Evolutionary conservation across 139 green algal species (phyloP).

Genomic region (Chlorella ohadii): DNA sequence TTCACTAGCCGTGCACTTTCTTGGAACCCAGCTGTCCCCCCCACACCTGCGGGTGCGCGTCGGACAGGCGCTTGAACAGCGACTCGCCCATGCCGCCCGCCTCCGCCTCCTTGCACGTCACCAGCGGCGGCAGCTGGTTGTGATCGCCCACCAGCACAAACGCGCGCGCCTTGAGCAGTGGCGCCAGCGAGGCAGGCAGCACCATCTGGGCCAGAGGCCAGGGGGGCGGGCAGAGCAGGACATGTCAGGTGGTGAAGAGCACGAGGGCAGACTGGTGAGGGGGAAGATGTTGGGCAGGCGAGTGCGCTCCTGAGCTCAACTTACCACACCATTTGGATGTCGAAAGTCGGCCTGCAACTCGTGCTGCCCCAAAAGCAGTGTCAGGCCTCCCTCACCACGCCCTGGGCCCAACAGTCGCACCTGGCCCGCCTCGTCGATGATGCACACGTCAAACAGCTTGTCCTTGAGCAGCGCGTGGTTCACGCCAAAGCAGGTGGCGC

Average conservation of each 20-base stretch:
- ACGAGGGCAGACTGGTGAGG: no score
- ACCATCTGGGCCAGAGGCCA: constrained; percentile 34
- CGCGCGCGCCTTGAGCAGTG: constrained; percentile 69
- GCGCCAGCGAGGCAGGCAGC: constrained; percentile 48
- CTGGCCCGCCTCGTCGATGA: constrained; percentile 97
- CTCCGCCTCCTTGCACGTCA: constrained; percentile 61
- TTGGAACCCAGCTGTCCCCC: not conserved
- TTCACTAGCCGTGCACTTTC: no score
- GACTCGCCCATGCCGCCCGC: constrained; percentile 72
- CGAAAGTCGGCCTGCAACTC: no score
- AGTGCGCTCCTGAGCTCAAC: no score
- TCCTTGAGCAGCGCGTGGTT: constrained; percentile 69
- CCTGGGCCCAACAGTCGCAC: constrained; percentile 53
- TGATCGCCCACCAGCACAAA: constrained; percentile 89
- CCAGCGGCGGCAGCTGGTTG: constrained; percentile 84
- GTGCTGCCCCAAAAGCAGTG: no score
- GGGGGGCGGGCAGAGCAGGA: not conserved
- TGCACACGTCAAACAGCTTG: constrained; percentile 89
- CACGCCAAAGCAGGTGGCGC: constrained; percentile 80
- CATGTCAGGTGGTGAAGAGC: not conserved
- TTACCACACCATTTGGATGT: no score
- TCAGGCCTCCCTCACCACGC: not conserved
- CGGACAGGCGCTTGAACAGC: constrained; percentile 85
- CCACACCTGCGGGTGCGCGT: constrained; percentile 81
- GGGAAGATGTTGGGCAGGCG: no score